Conservation (phyloP, 805 yeast species). For the Yarrowia bubula region DNA sequence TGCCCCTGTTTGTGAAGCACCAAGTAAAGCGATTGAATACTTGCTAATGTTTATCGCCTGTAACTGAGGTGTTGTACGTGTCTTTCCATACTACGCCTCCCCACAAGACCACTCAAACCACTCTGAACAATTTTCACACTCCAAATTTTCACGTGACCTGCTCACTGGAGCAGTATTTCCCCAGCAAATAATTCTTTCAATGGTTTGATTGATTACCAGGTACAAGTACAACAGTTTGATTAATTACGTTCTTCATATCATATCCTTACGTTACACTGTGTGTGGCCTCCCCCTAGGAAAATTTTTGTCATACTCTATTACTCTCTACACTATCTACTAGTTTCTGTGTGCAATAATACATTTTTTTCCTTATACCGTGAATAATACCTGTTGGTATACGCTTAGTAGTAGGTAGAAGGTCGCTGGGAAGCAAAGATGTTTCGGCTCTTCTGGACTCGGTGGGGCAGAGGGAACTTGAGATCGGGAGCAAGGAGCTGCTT, state of each 20-base stretch:
- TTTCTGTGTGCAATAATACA: conserved; percentile 22
- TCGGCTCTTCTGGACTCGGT: conserved; percentile 93
- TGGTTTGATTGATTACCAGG: too few species aligned
- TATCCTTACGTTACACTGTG: background rate
- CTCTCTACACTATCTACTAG: background rate
- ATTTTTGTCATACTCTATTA: background rate
- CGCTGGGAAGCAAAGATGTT: conserved; percentile 85
- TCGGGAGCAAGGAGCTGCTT: conserved; percentile 93
- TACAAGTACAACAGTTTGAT: too few species aligned
- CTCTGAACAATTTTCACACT: too few species aligned
- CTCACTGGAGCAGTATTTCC: too few species aligned
- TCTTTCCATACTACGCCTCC: too few species aligned
- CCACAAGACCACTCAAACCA: too few species aligned
- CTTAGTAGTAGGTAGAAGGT: conserved; percentile 97
- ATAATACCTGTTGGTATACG: conserved; percentile 16
- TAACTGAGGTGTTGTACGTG: too few species aligned
- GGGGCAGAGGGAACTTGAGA: conserved; percentile 99
- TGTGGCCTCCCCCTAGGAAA: background rate
- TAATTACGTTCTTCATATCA: background rate
- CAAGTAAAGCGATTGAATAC: too few species aligned
- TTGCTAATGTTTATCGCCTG: too few species aligned
- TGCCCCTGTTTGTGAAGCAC: too few species aligned
- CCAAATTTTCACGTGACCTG: too few species aligned
- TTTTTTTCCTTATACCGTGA: conserved; percentile 5
- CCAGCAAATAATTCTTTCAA: too few species aligned